Base-by-base conservation (phyloP, 768 basidiomycete species). In the Daedaleopsis sinensis region DNA sequence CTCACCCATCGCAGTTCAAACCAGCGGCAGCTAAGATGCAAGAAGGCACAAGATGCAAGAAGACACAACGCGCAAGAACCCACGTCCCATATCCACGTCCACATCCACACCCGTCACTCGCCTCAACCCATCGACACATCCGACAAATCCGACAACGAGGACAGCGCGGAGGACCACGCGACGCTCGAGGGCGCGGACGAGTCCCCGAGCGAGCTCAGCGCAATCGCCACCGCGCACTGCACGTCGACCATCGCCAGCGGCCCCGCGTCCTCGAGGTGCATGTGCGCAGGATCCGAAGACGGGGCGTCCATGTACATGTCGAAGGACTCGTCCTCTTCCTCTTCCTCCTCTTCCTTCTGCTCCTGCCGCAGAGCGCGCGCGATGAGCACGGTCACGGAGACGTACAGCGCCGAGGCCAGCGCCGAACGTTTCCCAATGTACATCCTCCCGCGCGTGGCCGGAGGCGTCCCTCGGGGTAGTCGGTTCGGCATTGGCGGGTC, bases 221-320 rank as follows among this genome's bases (percentile, higher is more conserved):
- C 60, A n/a, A 52, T 39, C 32, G 60, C 60, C 32, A 61, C 56
- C 35, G 60, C 60, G 43, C 60, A 61, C 50, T 61, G 60, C 8
- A 56, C 42, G 2, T 61, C 60, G 16, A 52, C 60, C 27, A 18
- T 38, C 32, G 60, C n/a, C 5, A 54, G 49, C 19, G 35, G 43
- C 24, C 16, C 19, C 39, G 35, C 49, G 19, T 50, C 10, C 49
- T n/a, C 43, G 42, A 18, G 15, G 18, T 24, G 48, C 24, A 52
- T n/a, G 53, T 51, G 0, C 46, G 43, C 18, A 11, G 60, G 60
- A 50, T 61, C 55, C 24, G 60, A 61, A 16, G 55, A 27, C 1
- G 54, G 61, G 0, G 51, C 51, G 42, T 11, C 47, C 52, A 27
- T 39, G 38, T 53, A 46, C 10, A 42, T 42, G 27, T 32, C 27